Evolutionary conservation across 2,329 filamentous ascomycete species (phyloP).

Genomic region (Fusarium drepaniforme): DNA sequence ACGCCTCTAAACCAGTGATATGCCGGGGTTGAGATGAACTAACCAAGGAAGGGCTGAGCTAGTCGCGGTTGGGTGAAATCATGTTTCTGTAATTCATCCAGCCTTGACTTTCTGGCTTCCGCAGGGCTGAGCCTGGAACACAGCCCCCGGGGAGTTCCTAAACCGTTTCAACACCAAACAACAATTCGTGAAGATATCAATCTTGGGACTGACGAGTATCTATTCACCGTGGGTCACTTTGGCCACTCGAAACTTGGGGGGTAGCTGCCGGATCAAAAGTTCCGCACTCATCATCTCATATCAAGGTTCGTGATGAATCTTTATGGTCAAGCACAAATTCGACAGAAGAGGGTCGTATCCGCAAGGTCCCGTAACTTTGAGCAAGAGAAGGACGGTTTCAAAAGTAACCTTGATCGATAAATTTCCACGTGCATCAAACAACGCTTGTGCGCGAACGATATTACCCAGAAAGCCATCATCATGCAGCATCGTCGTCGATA

Average conservation of each 20-base stretch:
- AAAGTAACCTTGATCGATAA: conserved; percentile 16
- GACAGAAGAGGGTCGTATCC: neutral
- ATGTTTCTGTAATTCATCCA: conserved; percentile 3
- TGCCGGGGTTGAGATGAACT: neutral
- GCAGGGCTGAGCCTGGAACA: neutral
- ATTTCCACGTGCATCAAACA: neutral
- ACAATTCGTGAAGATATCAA: neutral
- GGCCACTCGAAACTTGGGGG: neutral
- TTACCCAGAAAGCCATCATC: neutral
- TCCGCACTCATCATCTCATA: neutral
- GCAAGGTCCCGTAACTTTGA: conserved; percentile 1
- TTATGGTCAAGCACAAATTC: neutral
- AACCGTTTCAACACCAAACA: neutral
- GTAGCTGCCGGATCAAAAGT: neutral
- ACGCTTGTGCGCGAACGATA: neutral
- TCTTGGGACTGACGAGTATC: neutral
- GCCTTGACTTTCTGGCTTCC: neutral
- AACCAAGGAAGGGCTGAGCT: neutral
- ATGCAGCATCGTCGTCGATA: conserved; percentile 20
- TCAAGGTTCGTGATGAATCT: neutral
- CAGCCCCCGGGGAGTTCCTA: neutral
- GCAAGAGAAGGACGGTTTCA: neutral
- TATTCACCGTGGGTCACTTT: neutral
- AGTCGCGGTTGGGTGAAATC: neutral
- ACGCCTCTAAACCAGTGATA: conserved; percentile 10